Percentiles rank a stretch among this genome's conserved stretches.
Conservation (phyloP, 352 stramenopile species). For the Pelagophyceae sp. region DNA sequence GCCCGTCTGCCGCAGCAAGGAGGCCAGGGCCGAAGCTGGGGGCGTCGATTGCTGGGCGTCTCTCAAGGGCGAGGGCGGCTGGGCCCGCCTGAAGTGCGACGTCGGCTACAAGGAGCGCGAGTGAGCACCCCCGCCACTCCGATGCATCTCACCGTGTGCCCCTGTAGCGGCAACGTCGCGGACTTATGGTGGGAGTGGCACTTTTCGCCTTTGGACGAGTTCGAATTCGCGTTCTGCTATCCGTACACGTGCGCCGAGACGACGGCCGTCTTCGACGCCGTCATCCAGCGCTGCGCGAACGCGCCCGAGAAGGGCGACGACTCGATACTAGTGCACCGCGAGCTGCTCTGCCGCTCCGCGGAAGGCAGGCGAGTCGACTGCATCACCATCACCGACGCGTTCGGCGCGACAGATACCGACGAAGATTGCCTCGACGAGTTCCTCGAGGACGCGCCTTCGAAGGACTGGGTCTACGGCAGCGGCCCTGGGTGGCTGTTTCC, state of each 20-base stretch:
- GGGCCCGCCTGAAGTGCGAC: not conserved
- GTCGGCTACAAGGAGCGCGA: not conserved
- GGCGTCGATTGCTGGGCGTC: not conserved
- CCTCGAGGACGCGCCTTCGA: not conserved
- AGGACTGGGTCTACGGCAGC: too few species aligned
- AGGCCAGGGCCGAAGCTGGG: not conserved
- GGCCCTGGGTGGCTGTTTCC: not conserved
- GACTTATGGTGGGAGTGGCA: not conserved
- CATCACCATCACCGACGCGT: slow-evolving; percentile 1
- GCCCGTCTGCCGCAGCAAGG: not conserved
- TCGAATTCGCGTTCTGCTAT: slow-evolving; percentile 18
- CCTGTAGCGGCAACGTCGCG: not conserved
- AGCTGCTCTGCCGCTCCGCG: not conserved
- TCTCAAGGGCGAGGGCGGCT: not conserved
- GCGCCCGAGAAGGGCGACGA: not conserved
- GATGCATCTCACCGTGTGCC: too few species aligned
- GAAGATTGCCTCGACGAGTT: not conserved
- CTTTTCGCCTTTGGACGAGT: not conserved
- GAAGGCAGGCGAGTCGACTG: not conserved
- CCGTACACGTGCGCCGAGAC: slow-evolving; percentile 3
- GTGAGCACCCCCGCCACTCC: too few species aligned
- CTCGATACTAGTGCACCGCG: not conserved
- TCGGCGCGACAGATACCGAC: not conserved
- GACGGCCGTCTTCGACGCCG: not conserved
- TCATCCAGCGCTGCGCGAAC: not conserved